A percentile compares a stretch with the other conserved stretches of the same genome.
Evolutionary conservation across 495 filamentous ascomycete species (phyloP).

Genomic region (Venustampulla echinocandica): DNA sequence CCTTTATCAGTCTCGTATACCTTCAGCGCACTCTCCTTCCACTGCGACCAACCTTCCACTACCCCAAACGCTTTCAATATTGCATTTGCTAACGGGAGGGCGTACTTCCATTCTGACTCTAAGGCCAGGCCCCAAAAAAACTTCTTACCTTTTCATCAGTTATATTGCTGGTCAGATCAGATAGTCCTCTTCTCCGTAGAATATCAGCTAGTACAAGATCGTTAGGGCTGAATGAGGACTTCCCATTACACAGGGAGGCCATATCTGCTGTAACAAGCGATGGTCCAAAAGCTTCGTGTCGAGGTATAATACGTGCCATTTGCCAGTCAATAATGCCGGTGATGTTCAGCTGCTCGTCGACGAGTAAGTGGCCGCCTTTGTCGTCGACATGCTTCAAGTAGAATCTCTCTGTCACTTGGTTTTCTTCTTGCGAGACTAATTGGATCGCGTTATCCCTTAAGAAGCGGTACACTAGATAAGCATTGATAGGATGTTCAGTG

Average conservation of each 20-base stretch:
- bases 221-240: constrained; percentile 9
- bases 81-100: constrained; percentile 1
- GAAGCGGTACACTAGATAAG: constrained; percentile 32
- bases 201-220: constrained; percentile 9
- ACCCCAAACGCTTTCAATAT: constrained; percentile 2
- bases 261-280: constrained; percentile 30
- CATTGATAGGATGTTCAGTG: constrained; percentile 24
- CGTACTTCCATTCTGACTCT: neutral
- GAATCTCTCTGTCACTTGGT: constrained; percentile 19
- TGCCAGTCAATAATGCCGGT: constrained; percentile 40
- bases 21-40: constrained; percentile 2
- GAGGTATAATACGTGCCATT: constrained; percentile 22
- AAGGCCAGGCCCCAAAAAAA: constrained; percentile 2
- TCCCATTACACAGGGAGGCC: constrained; percentile 20
- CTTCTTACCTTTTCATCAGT: constrained; percentile 1
- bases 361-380: constrained; percentile 38
- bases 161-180: constrained; percentile 8
- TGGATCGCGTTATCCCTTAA: constrained; percentile 24
- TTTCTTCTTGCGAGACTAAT: constrained; percentile 6
- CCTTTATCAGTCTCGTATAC: neutral
- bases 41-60: neutral
- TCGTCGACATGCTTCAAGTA: constrained; percentile 38
- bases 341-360: constrained; percentile 36
- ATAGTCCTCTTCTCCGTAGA: constrained; percentile 3
- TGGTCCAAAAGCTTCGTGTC: constrained; percentile 20